phyloP scores from a whole-genome alignment of 305 asterid genomes.

The Fraxinus ornus region DNA sequence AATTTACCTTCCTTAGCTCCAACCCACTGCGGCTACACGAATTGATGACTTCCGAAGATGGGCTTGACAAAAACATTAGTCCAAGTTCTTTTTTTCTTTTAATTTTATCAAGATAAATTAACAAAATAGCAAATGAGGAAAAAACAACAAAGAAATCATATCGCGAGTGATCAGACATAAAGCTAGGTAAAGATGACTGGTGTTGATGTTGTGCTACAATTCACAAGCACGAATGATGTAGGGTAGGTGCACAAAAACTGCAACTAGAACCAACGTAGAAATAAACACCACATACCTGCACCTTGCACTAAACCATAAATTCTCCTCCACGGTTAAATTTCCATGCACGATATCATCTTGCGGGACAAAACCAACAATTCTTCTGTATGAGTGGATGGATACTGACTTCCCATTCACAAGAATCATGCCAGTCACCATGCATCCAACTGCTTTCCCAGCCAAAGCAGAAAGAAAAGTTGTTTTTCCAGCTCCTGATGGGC shows the following conservation, averaged over 20 bases:
- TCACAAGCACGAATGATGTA: neutral
- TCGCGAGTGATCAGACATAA: neutral
- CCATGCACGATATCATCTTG: conserved; percentile 98
- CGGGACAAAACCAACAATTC: conserved; percentile 87
- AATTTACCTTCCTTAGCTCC: neutral
- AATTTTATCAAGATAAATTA: neutral
- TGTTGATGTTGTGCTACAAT: neutral
- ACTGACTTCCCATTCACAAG: conserved; percentile 70
- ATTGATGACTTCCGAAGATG: neutral
- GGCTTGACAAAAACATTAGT: neutral
- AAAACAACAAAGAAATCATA: neutral
- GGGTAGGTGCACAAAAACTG: neutral
- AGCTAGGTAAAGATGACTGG: neutral
- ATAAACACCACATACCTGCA: conserved; percentile 66
- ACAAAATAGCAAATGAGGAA: neutral
- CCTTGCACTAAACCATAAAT: conserved; percentile 91
- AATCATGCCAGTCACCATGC: conserved; percentile 64
- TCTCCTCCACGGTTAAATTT: conserved; percentile 93
- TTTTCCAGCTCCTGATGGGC: conserved; percentile 99
- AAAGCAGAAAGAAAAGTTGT: conserved; percentile 95
- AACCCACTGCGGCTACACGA: neutral
- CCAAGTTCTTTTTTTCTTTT: neutral
- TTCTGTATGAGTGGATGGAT: conserved; percentile 75
- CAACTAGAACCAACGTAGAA: neutral
- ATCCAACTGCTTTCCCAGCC: conserved; percentile 91